These are phyloP conservation scores for Chaetomiaceae sp. DNA, from an alignment of 2,329 filamentous ascomycete species.

Conservation along the genomic window DNA sequence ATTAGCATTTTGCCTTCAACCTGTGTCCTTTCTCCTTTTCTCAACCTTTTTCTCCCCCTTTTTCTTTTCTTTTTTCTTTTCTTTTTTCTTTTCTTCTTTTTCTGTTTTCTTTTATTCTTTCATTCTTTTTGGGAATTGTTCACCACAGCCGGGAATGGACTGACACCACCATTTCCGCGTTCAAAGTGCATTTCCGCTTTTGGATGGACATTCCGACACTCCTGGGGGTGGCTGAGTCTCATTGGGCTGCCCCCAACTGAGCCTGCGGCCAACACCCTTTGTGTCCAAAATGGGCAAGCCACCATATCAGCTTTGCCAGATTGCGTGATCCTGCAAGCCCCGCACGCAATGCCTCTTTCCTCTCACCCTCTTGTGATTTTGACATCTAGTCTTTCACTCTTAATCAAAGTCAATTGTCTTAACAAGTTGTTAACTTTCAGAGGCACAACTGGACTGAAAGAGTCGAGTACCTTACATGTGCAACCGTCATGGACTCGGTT, in stretches of 20 bases:
- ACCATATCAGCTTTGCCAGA: slow-evolving; percentile 4
- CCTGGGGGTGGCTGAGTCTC: not conserved
- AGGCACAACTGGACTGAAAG: not conserved
- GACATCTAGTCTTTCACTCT: not conserved
- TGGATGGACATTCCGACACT: too few species aligned
- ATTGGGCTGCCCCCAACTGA: not conserved
- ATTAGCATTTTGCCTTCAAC: too few species aligned
- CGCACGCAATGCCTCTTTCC: slow-evolving; percentile 17
- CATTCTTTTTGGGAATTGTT: too few species aligned
- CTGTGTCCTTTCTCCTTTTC: too few species aligned
- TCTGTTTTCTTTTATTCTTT: too few species aligned
- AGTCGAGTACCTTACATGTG: too few species aligned
- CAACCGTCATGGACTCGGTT: slow-evolving; percentile 16
- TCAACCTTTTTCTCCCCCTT: too few species aligned
- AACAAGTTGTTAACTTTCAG: too few species aligned
- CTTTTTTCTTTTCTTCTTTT: too few species aligned
- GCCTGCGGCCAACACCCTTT: not conserved
- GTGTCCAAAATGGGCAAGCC: not conserved
- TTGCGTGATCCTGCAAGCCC: slow-evolving; percentile 23
- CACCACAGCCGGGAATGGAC: not conserved
- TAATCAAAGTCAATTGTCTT: not conserved
- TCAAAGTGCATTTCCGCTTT: too few species aligned
- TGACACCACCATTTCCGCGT: not conserved
- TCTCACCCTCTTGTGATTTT: not conserved
- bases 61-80: too few species aligned